Evolutionary conservation across 352 stramenopile genomes (phyloP).

Genomic region (Phytophthora colocasiae): DNA sequence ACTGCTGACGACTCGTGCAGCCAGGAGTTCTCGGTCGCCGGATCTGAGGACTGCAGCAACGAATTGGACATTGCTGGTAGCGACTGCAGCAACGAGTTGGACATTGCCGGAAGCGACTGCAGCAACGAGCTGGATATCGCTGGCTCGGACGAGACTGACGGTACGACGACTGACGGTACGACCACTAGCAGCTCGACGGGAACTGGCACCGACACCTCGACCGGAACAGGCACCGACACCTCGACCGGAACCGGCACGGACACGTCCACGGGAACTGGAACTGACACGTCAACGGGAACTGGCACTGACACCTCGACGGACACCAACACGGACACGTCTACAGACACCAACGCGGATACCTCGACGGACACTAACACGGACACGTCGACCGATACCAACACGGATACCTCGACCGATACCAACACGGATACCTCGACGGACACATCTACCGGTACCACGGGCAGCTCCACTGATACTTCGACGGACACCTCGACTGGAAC

Average conservation of each 20-base stretch:
- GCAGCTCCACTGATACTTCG: conserved; percentile 13
- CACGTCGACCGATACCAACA: conserved; percentile 8
- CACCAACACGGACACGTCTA: background rate
- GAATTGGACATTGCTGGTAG: conserved; percentile 39
- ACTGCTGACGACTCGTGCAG: conserved; percentile 34
- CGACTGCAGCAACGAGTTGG: conserved; percentile 26
- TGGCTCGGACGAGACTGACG: conserved; percentile 7
- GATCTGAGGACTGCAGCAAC: conserved; percentile 27
- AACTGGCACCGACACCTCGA: background rate
- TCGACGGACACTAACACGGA: conserved; percentile 9
- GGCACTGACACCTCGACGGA: background rate
- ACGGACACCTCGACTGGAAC: conserved; percentile 16
- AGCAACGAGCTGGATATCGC: conserved; percentile 31
- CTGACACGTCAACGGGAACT: conserved; percentile 5
- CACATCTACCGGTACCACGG: background rate
- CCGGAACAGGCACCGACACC: background rate
- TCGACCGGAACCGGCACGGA: conserved; percentile 1
- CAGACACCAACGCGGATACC: background rate
- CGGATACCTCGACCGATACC: background rate
- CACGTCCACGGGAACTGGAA: background rate
- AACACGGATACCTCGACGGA: conserved; percentile 2
- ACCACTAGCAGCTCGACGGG: background rate
- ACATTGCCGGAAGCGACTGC: conserved; percentile 36
- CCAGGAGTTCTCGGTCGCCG: conserved; percentile 32
- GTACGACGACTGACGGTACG: background rate